Base-by-base conservation (phyloP, 352 stramenopile species). In the Blastocystis sp. region DNA sequence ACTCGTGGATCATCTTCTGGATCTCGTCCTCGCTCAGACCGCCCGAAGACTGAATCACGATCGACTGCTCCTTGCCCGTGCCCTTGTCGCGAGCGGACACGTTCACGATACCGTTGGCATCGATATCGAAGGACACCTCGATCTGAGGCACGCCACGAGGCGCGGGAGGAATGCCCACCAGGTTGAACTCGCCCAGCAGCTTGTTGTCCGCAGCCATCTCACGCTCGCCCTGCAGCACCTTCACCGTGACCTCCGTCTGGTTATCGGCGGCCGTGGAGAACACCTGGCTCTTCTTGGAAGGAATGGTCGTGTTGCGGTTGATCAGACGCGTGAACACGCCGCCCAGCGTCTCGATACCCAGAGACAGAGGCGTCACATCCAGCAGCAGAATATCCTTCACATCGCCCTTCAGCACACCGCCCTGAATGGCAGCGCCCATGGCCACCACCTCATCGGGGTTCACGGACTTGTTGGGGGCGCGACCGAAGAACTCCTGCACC, bases 391-490 rank as follows among this genome's bases (percentile, higher is more conserved):
- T 97, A 91, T 98, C 96, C 92, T 98, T 98, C 28, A 98, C 95
- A 90, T 98, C 96, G 84, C 96, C 96, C 82, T 95, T 93, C 41
- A 99, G 90, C 48, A 98, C 95, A 90, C 95, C 96, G 69, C 95
- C 96, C 90, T 96, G 94, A 90, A 99, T 98, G 56, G 96, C 96
- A 74, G 96, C 96, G 76, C 96, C 96, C 93, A 98, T 98, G 40
- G 96, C 96, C 17, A 99, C 96, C 23, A 98, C 96, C 90, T 99
- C 96, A 91, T 99, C 96, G 48, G 96, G 96, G 91, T 99, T 98
- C 21, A 99, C 96, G 86, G 95, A 95, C 74, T 96, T 93, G 40
- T 93, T 97, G 59, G 96, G 96, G 82, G 95, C 94, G 89, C 96
- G 96, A 71, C 95, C 95, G 89, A 98, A 98, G 91, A 98, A 98